Conservation (phyloP, 345 rosid species). For the Trapa bicornis region DNA sequence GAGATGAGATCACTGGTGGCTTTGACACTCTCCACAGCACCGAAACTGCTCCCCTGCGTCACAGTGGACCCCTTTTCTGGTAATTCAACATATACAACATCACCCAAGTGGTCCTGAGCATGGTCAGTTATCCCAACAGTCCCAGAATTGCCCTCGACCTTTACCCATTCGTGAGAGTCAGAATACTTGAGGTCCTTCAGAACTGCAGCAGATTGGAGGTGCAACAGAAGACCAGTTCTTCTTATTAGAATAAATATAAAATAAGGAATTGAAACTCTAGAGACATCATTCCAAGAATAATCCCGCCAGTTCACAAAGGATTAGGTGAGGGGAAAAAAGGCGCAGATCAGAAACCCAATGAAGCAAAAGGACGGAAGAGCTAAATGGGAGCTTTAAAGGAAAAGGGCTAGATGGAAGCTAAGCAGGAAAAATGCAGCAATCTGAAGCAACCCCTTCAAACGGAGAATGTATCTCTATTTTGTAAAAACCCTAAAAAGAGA, state of each 20-base stretch:
- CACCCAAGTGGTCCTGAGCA: conserved; percentile 94
- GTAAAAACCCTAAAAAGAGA: background rate
- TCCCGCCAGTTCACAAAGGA: background rate
- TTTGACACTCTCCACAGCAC: conserved; percentile 98
- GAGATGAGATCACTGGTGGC: conserved; percentile 91
- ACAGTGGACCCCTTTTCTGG: conserved; percentile 66
- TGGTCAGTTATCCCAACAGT: conserved; percentile 91
- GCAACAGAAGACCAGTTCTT: background rate
- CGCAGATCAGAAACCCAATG: background rate
- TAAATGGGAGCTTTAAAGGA: background rate
- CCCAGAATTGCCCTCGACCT: conserved; percentile 60
- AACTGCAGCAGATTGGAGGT: conserved; percentile 27
- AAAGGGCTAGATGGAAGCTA: background rate
- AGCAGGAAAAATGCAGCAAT: background rate
- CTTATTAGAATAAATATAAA: background rate
- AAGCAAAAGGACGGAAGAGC: background rate
- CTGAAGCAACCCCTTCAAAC: background rate
- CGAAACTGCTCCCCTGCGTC: conserved; percentile 62
- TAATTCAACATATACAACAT: conserved; percentile 86
- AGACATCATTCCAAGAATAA: background rate
- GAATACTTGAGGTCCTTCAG: conserved; percentile 75
- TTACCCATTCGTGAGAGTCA: conserved; percentile 91
- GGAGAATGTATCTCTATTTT: background rate
- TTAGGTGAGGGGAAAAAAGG: background rate
- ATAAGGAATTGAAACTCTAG: background rate